phyloP scores from a whole-genome alignment of 2,329 filamentous ascomycete species.

The Cryphonectria japonica region DNA sequence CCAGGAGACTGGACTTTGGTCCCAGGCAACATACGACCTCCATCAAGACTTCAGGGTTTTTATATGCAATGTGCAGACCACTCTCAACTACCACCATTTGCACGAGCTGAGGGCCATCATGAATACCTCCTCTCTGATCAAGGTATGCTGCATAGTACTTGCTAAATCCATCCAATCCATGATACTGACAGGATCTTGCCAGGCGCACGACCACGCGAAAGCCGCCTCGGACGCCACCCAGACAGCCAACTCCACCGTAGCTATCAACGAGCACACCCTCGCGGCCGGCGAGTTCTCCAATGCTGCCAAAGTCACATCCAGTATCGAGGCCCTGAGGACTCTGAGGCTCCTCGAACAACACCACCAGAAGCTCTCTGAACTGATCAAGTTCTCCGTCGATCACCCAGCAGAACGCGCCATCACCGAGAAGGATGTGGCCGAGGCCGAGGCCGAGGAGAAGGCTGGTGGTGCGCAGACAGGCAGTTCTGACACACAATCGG shows the following conservation, averaged over 20 bases:
- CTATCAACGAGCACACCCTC: slow-evolving; percentile 83
- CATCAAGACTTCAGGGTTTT: no score
- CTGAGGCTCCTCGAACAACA: slow-evolving; percentile 85
- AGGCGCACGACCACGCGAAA: slow-evolving; percentile 88
- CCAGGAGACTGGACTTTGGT: neutral
- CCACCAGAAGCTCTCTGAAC: slow-evolving; percentile 79
- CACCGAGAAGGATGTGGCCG: slow-evolving; percentile 42
- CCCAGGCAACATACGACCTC: neutral
- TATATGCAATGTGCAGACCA: slow-evolving; percentile 18
- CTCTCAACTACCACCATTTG: neutral
- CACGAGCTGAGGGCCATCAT: slow-evolving; percentile 45
- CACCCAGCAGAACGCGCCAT: slow-evolving; percentile 47
- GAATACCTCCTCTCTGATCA: slow-evolving; percentile 71
- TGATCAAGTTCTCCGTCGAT: slow-evolving; percentile 72
- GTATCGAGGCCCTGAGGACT: slow-evolving; percentile 77
- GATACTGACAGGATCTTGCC: slow-evolving; percentile 32
- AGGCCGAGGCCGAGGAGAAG: slow-evolving; percentile 44
- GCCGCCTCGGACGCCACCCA: slow-evolving; percentile 79
- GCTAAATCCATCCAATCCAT: slow-evolving; percentile 24
- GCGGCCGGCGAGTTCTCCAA: slow-evolving; percentile 88
- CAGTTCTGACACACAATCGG: slow-evolving; percentile 26
- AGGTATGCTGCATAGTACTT: slow-evolving; percentile 49
- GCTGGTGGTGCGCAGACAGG: slow-evolving; percentile 32
- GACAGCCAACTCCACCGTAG: slow-evolving; percentile 75
- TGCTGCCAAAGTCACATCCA: slow-evolving; percentile 72